phyloP scores from a whole-genome alignment of 2,329 filamentous ascomycete species.

The Chaetomiaceae sp. region DNA sequence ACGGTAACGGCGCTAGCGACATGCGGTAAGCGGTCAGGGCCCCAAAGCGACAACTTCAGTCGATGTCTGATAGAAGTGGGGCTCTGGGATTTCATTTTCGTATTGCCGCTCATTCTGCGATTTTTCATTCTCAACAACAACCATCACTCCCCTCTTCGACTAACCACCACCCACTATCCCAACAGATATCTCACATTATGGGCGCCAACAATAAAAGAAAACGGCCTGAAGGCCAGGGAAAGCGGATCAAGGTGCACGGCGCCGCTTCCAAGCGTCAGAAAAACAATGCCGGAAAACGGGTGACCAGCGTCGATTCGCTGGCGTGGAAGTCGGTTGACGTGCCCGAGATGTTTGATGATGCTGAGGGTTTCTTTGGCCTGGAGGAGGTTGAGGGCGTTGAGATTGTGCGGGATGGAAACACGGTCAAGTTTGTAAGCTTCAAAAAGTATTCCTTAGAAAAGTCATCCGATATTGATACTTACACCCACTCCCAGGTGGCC shows the following conservation, averaged over 20 bases:
- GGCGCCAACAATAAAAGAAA: conserved; percentile 29
- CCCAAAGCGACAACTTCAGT: too few relatives aligned
- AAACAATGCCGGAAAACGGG: conserved; percentile 28
- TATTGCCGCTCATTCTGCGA: conserved; percentile 8
- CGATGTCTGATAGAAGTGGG: conserved; percentile 15
- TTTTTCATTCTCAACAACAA: conserved; percentile 16
- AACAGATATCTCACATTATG: conserved; percentile 12
- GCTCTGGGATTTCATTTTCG: conserved; percentile 12
- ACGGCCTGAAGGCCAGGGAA: conserved; percentile 19
- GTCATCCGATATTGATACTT: conserved; percentile 3
- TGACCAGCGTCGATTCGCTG: conserved; percentile 46
- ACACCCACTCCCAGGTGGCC: conserved; percentile 28
- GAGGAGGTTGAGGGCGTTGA: conserved; percentile 92
- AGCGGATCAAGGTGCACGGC: conserved; percentile 18
- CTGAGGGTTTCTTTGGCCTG: conserved; percentile 88
- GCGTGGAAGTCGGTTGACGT: conserved; percentile 59
- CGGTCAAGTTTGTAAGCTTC: conserved; percentile 50
- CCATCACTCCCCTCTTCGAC: not conserved
- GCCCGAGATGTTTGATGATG: conserved; percentile 77
- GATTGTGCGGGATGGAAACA: conserved; percentile 63
- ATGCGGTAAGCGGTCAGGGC: conserved; percentile 2
- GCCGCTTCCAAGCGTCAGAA: conserved; percentile 28
- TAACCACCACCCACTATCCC: not conserved
- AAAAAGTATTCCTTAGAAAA: not conserved
- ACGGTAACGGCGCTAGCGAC: not conserved